Conservation (phyloP, 2,329 filamentous ascomycete species). For the Verticillium dahliae region DNA sequence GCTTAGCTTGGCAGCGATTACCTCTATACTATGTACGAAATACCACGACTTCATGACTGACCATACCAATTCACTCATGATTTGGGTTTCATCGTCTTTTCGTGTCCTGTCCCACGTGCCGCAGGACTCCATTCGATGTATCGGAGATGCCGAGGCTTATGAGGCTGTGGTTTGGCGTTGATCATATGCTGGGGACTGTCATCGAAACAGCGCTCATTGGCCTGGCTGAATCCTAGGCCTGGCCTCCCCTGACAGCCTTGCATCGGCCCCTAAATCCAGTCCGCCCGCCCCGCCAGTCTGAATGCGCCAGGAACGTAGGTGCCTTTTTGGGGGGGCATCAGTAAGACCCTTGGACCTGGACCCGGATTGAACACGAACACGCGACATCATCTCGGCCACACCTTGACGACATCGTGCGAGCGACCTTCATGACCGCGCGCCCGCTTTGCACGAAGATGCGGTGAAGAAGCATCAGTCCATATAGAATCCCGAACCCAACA, state of each 20-base stretch:
- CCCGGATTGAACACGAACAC: background rate
- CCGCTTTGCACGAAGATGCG: background rate
- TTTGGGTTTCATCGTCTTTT: too few relatives aligned
- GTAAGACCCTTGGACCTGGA: background rate
- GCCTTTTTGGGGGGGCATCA: too few relatives aligned
- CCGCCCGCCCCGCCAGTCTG: background rate
- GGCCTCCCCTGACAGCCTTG: background rate
- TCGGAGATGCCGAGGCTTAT: background rate
- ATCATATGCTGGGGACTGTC: background rate
- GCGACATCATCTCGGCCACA: background rate
- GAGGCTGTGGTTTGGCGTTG: background rate
- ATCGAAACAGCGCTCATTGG: background rate
- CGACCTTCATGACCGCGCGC: background rate
- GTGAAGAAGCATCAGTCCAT: background rate
- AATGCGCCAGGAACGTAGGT: too few relatives aligned
- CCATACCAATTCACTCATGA: too few relatives aligned
- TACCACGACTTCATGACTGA: constrained; percentile 8
- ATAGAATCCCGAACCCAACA: background rate
- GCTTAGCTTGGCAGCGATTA: constrained; percentile 1
- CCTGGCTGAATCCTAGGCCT: background rate
- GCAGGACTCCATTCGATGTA: too few relatives aligned
- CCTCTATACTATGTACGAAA: constrained; percentile 9
- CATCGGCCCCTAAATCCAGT: background rate
- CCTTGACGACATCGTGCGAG: background rate
- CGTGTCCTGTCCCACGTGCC: background rate